phyloP scores from a whole-genome alignment of 768 basidiomycete genomes.

The Lyophyllum atratum region DNA sequence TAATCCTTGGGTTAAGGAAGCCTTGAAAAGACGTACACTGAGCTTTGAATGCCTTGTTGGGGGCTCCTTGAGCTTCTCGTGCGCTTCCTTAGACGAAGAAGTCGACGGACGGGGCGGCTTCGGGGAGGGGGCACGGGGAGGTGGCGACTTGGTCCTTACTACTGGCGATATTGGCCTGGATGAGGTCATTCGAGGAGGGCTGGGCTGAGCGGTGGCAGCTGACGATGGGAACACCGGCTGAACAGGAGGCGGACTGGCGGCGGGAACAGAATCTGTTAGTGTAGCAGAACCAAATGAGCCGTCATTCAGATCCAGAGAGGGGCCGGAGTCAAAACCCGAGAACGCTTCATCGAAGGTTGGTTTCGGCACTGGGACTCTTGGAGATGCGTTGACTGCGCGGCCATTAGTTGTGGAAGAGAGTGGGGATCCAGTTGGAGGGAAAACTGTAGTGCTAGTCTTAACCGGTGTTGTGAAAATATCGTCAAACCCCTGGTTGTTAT shows the following conservation, averaged over 20 bases:
- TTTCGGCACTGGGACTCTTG: conserved; percentile 3
- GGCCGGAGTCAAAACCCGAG: conserved; percentile 42
- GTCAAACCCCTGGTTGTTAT: conserved; percentile 31
- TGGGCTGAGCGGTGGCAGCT: conserved; percentile 30
- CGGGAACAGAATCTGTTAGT: conserved; percentile 9
- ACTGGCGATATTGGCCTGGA: conserved; percentile 42
- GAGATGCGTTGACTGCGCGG: neutral
- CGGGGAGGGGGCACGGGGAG: conserved; percentile 56
- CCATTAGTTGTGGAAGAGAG: conserved; percentile 5
- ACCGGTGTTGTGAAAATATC: conserved; percentile 27
- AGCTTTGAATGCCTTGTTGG: conserved; percentile 70
- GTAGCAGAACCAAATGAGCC: conserved; percentile 34
- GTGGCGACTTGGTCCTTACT: conserved; percentile 45
- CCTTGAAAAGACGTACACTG: conserved; percentile 55
- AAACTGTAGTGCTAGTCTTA: neutral
- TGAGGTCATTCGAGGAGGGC: conserved; percentile 36
- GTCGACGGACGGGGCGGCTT: conserved; percentile 61
- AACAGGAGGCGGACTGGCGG: conserved; percentile 15
- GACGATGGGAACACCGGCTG: conserved; percentile 30
- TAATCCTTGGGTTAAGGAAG: neutral
- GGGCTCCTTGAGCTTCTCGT: conserved; percentile 58
- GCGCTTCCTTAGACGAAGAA: conserved; percentile 58
- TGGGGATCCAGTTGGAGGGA: neutral
- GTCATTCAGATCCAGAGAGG: conserved; percentile 43
- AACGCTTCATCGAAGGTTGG: conserved; percentile 57